These are phyloP conservation scores for Urochloa ruziziensis DNA, from an alignment of 176 grass and related monocot genomes.

Conservation along the genomic window DNA sequence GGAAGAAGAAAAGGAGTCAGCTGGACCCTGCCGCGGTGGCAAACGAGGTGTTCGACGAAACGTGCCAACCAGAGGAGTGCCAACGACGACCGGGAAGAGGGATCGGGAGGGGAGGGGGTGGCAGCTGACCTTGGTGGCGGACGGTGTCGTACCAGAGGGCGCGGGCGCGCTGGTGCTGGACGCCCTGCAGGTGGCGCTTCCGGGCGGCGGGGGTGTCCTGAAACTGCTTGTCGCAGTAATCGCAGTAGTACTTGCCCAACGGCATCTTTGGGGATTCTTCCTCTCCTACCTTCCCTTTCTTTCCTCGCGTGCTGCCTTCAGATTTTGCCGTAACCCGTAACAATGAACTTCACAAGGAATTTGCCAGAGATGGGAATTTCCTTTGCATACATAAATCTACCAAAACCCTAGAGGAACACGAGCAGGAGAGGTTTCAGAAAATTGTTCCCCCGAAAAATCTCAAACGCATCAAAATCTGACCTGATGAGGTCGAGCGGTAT, in stretches of 20 bases:
- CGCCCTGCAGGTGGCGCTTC: conserved; percentile 74
- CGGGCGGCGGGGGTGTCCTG: conserved; percentile 76
- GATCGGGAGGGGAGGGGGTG: neutral
- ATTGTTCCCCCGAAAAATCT: no score
- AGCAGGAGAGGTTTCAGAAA: no score
- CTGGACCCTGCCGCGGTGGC: neutral
- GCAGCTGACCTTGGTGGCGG: conserved; percentile 49
- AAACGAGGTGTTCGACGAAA: conserved; percentile 43
- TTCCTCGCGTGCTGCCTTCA: neutral
- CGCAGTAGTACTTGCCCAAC: conserved; percentile 87
- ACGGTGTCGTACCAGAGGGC: conserved; percentile 76
- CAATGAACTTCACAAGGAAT: neutral
- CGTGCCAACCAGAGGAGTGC: neutral
- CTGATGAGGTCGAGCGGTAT: no score
- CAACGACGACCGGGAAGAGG: neutral
- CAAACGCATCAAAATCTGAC: no score
- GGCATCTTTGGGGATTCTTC: conserved; percentile 33
- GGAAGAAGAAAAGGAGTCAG: neutral
- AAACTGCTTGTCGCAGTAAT: conserved; percentile 99
- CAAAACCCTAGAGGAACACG: neutral
- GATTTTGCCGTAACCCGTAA: neutral
- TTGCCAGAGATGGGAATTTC: neutral
- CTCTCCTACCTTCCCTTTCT: neutral
- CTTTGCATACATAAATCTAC: neutral
- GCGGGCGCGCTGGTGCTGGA: conserved; percentile 64